Conservation (phyloP, 768 basidiomycete genomes). For the Phallus indusiatus region DNA sequence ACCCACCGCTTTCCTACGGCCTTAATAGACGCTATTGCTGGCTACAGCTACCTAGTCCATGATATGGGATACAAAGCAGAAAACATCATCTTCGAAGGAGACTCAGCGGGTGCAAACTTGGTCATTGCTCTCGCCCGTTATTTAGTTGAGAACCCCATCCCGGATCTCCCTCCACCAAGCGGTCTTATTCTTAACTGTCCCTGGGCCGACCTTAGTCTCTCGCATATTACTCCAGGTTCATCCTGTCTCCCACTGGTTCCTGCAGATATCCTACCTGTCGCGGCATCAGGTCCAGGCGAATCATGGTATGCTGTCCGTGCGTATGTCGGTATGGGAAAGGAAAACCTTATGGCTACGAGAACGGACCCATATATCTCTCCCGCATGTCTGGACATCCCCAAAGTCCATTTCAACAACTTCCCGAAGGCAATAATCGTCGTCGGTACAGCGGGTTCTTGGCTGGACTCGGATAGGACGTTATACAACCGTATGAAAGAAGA, state of each 20-base stretch:
- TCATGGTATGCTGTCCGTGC: no score
- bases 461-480: no score
- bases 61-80: constrained; percentile 30
- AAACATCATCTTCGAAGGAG: constrained; percentile 40
- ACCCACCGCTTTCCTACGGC: constrained; percentile 42
- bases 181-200: constrained; percentile 47
- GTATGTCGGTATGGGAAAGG: no score
- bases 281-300: no score
- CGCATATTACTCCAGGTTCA: constrained; percentile 18
- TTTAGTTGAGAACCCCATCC: constrained; percentile 27
- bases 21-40: constrained; percentile 41
- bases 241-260: no score
- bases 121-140: constrained; percentile 50
- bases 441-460: no score
- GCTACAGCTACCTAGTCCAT: constrained; percentile 40
- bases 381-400: neutral
- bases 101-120: constrained; percentile 48
- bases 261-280: no score
- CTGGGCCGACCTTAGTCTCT: constrained; percentile 38
- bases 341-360: no score
- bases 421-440: no score
- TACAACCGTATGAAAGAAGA: no score
- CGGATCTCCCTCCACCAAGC: constrained; percentile 30
- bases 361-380: neutral
- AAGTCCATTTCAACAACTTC: no score